Conservation (phyloP, 441 rosid species). For the Euphorbia corollata region DNA sequence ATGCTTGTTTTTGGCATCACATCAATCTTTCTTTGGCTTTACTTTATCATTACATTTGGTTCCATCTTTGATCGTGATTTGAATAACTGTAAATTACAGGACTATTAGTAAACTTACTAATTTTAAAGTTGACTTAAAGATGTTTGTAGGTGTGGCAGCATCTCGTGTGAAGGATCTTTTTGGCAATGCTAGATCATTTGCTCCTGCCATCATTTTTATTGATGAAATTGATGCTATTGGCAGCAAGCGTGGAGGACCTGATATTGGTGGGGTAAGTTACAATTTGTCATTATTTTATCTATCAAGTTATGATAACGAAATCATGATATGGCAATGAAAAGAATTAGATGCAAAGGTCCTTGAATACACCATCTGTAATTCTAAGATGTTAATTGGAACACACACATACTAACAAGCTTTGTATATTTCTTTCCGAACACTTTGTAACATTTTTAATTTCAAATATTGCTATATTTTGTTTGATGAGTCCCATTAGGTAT, state of each 20-base stretch:
- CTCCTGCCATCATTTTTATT: conserved; percentile 88
- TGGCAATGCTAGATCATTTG: conserved; percentile 80
- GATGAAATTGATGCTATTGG: conserved; percentile 99
- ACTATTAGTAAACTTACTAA: conserved; percentile 13
- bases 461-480: neutral
- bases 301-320: neutral
- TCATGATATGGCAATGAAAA: conserved; percentile 2
- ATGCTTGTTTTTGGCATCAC: conserved; percentile 1
- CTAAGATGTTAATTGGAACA: neutral
- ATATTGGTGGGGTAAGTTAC: conserved; percentile 87
- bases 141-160: conserved; percentile 98
- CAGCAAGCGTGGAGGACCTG: conserved; percentile 97
- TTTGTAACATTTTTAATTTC: neutral
- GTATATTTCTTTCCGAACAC: too few species aligned
- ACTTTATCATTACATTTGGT: neutral
- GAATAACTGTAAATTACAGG: conserved; percentile 1
- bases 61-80: neutral
- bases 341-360: neutral
- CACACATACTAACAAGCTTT: too few species aligned
- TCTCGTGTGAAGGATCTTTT: conserved; percentile 98
- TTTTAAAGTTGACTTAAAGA: conserved; percentile 35
- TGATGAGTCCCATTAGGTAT: neutral
- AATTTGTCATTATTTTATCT: neutral
- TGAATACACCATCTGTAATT: neutral
- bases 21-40: conserved; percentile 1